phyloP scores from a whole-genome alignment of 306 rosid species.

The Amphicarpaea edgeworthii region DNA sequence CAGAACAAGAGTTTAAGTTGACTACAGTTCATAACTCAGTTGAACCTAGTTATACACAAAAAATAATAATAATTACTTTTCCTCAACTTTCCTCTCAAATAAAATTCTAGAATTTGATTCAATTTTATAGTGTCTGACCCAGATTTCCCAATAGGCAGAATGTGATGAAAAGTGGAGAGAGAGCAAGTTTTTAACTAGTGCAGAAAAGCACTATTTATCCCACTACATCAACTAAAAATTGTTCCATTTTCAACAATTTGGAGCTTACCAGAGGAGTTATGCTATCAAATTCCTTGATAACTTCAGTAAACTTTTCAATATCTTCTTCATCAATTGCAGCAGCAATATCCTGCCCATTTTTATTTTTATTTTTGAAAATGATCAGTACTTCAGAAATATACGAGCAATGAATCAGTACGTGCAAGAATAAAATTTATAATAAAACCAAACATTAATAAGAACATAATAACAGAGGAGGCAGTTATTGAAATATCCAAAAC shows the following conservation, averaged over 20 bases:
- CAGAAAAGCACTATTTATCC: background rate
- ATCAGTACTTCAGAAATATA: background rate
- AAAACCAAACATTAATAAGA: conserved; percentile 5
- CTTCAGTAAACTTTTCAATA: conserved; percentile 82
- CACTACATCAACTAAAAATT: background rate
- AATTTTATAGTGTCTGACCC: background rate
- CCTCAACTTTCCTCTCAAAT: background rate
- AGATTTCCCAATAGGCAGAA: conserved; percentile 23
- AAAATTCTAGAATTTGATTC: background rate
- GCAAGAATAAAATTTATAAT: background rate
- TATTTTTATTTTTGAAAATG: background rate
- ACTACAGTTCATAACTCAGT: conserved; percentile 8
- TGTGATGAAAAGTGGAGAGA: background rate
- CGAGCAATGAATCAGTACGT: conserved; percentile 4
- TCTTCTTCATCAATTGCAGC: conserved; percentile 87
- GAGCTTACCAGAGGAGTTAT: conserved; percentile 88
- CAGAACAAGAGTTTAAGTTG: background rate
- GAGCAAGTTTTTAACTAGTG: background rate
- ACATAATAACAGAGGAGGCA: background rate
- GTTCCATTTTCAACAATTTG: background rate
- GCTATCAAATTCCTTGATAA: conserved; percentile 92
- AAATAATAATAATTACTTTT: background rate
- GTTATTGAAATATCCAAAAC: conserved; percentile 22
- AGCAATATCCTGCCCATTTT: conserved; percentile 72
- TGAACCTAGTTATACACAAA: background rate